Conservation (phyloP, 202 grass and related monocot species). For the Digitaria exilis region DNA sequence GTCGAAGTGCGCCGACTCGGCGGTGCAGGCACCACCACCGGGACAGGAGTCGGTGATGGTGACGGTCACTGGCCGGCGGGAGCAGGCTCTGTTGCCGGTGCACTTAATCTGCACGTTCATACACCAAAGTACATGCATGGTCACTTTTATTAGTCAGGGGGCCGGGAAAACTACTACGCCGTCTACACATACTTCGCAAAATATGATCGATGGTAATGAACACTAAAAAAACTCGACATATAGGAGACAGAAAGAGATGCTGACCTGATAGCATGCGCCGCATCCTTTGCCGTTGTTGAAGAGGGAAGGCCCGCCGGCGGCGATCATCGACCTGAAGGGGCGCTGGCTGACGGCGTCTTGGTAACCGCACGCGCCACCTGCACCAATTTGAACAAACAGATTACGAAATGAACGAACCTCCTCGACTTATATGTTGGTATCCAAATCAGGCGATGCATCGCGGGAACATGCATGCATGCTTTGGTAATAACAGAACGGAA, state of each 20-base stretch:
- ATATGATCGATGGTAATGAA: neutral
- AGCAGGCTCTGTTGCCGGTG: slow-evolving; percentile 68
- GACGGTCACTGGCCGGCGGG: slow-evolving; percentile 59
- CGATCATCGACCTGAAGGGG: slow-evolving; percentile 78
- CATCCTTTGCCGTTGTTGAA: slow-evolving; percentile 79
- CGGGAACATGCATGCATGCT: neutral
- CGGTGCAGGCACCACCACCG: slow-evolving; percentile 50
- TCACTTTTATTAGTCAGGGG: neutral
- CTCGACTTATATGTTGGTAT: neutral
- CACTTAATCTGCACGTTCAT: slow-evolving; percentile 66
- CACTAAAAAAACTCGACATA: too few relatives aligned
- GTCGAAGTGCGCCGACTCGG: slow-evolving; percentile 66
- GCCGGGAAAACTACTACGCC: neutral
- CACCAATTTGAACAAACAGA: neutral
- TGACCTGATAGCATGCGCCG: slow-evolving; percentile 70
- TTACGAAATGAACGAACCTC: neutral
- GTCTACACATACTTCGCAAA: neutral
- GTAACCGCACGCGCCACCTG: slow-evolving; percentile 78
- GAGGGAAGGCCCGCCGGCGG: slow-evolving; percentile 62
- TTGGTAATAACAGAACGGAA: neutral
- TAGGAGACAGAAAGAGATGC: neutral
- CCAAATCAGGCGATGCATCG: neutral
- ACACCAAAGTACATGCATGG: too few relatives aligned
- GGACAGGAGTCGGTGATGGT: slow-evolving; percentile 81
- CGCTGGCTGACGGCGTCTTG: slow-evolving; percentile 55